Percentiles rank a stretch among this genome's conserved stretches.
phyloP scores from a whole-genome alignment of 148 eudicot genomes.

The Drosera capensis region DNA sequence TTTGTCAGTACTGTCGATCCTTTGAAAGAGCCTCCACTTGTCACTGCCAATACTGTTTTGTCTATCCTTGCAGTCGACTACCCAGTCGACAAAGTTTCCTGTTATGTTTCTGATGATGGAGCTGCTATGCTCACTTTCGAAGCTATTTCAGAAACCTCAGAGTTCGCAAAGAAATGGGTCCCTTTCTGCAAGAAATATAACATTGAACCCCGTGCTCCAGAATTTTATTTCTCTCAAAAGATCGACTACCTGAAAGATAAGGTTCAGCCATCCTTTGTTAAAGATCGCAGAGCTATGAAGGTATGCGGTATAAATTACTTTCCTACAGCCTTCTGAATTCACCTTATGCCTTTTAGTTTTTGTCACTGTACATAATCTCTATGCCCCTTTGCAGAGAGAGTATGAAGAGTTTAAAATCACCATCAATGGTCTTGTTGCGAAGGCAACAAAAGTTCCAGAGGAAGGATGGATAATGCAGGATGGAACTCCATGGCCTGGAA shows the following conservation, averaged over 20 bases:
- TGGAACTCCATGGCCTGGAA: conserved; percentile 40
- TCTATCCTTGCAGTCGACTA: conserved; percentile 36
- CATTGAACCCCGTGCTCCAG: conserved; percentile 37
- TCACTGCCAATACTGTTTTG: conserved; percentile 33
- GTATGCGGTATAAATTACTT: conserved; percentile 3
- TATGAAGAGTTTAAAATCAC: conserved; percentile 35
- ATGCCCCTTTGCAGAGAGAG: conserved; percentile 22
- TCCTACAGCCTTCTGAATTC: neutral
- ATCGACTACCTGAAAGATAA: conserved; percentile 29
- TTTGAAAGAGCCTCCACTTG: conserved; percentile 33
- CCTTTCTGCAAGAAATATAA: conserved; percentile 21
- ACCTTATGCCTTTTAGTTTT: neutral
- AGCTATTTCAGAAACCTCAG: conserved; percentile 30
- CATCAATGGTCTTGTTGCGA: conserved; percentile 30
- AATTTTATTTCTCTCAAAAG: conserved; percentile 28
- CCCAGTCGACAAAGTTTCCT: conserved; percentile 38
- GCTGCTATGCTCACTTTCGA: conserved; percentile 40
- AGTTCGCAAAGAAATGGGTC: conserved; percentile 33
- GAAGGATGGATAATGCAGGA: conserved; percentile 40
- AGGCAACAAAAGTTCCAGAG: conserved; percentile 30
- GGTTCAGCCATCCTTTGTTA: conserved; percentile 25
- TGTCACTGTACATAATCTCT: neutral
- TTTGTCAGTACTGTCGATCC: conserved; percentile 41
- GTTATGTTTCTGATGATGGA: conserved; percentile 39
- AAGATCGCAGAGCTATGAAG: conserved; percentile 31